These are phyloP conservation scores for Citrus inodora DNA, from an alignment of 345 rosid genomes.

Conservation along the genomic window DNA sequence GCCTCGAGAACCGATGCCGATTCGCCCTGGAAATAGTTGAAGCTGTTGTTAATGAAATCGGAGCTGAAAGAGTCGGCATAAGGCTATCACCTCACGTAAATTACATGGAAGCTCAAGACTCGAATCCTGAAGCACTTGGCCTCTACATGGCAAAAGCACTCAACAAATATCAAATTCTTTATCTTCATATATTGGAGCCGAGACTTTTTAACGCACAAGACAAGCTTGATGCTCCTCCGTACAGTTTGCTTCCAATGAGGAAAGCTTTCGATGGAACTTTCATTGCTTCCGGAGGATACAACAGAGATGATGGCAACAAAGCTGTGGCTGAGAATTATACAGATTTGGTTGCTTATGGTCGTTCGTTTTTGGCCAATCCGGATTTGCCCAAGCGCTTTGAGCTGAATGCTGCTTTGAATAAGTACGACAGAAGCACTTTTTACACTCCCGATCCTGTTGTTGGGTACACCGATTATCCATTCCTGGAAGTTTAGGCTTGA, in stretches of 20 bases:
- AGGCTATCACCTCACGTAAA: not conserved
- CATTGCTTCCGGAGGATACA: slow-evolving; percentile 41
- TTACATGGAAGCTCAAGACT: slow-evolving; percentile 30
- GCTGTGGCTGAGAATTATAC: slow-evolving; percentile 28
- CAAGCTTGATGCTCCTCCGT: too few species aligned
- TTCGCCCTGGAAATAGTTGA: slow-evolving; percentile 20
- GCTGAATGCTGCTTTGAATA: slow-evolving; percentile 33
- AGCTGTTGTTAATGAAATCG: slow-evolving; percentile 13
- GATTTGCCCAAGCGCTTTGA: slow-evolving; percentile 41
- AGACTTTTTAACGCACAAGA: not conserved
- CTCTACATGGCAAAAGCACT: slow-evolving; percentile 35
- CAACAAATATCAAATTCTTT: slow-evolving; percentile 27
- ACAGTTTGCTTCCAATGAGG: slow-evolving; percentile 32
- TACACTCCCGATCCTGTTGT: slow-evolving; percentile 29
- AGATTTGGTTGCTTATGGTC: not conserved
- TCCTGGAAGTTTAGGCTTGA: not conserved
- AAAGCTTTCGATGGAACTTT: slow-evolving; percentile 35
- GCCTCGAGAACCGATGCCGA: not conserved
- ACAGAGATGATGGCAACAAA: slow-evolving; percentile 28
- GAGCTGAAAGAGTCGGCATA: not conserved
- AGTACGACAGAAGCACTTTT: slow-evolving; percentile 28
- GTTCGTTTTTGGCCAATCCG: slow-evolving; percentile 32
- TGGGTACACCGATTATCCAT: slow-evolving; percentile 24
- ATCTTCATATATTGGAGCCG: slow-evolving; percentile 40
- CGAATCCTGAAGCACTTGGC: slow-evolving; percentile 40